phyloP scores from a whole-genome alignment of 148 eudicot genomes.

The Silene latifolia region DNA sequence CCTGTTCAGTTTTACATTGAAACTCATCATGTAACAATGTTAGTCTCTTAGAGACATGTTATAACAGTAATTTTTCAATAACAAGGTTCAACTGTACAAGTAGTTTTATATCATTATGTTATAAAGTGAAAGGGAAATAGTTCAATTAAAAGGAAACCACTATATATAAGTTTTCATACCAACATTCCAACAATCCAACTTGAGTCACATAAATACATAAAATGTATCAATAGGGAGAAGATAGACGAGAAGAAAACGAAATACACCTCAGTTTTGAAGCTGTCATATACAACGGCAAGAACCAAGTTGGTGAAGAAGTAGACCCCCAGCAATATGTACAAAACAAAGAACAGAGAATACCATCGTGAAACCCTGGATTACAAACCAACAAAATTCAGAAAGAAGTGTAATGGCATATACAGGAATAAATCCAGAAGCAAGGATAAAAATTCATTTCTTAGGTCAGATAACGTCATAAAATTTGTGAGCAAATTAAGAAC shows the following conservation, averaged over 20 bases:
- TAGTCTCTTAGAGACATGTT: too few species aligned
- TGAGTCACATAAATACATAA: neutral
- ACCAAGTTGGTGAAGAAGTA: conserved; percentile 94
- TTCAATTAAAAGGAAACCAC: neutral
- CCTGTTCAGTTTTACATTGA: too few species aligned
- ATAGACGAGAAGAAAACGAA: neutral
- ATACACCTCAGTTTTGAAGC: conserved; percentile 78
- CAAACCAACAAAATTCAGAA: conserved; percentile 6
- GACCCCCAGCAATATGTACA: conserved; percentile 81
- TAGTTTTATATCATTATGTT: too few species aligned
- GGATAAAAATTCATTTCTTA: neutral
- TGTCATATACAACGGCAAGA: conserved; percentile 95
- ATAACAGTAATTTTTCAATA: too few species aligned
- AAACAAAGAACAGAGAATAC: conserved; percentile 75
- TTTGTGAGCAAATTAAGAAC: too few species aligned
- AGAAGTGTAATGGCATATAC: neutral
- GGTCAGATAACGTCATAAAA: neutral
- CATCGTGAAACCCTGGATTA: conserved; percentile 77
- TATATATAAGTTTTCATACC: neutral
- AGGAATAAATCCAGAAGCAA: neutral
- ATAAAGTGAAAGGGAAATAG: too few species aligned
- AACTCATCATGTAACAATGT: too few species aligned
- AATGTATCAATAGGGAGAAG: neutral
- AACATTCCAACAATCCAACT: neutral
- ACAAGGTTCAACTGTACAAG: too few species aligned